Conservation (phyloP, 805 yeast species). For the Yamadazyma philogaea region DNA sequence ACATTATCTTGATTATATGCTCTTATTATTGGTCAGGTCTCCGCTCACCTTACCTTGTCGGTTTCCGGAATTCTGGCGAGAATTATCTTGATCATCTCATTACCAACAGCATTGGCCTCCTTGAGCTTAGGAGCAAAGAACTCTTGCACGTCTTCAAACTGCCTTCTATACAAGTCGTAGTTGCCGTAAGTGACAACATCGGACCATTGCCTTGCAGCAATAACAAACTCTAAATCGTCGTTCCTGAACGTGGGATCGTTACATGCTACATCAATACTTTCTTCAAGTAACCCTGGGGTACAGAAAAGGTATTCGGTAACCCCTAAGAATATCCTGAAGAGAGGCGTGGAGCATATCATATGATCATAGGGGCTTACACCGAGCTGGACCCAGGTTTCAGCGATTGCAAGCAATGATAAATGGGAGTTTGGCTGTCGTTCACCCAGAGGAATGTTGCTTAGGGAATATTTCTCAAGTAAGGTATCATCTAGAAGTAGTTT, state of each 20-base stretch:
- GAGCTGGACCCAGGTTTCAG: constrained; percentile 86
- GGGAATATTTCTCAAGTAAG: constrained; percentile 73
- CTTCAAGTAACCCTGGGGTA: constrained; percentile 77
- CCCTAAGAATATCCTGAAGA: constrained; percentile 86
- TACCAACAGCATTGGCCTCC: constrained; percentile 85
- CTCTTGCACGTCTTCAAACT: constrained; percentile 76
- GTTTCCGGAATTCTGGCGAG: constrained; percentile 34
- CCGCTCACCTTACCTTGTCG: not conserved
- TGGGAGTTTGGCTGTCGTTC: constrained; percentile 81
- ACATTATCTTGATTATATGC: not conserved
- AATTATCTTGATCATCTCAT: constrained; percentile 88
- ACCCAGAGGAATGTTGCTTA: constrained; percentile 67
- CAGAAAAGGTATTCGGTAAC: constrained; percentile 90
- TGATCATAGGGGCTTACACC: constrained; percentile 94
- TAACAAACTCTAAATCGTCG: constrained; percentile 89
- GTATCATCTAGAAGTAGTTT: constrained; percentile 73
- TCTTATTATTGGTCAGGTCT: not conserved
- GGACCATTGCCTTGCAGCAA: constrained; percentile 90
- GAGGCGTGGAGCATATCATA: constrained; percentile 93
- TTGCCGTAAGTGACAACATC: constrained; percentile 72
- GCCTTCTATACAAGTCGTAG: constrained; percentile 64
- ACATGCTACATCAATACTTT: constrained; percentile 70
- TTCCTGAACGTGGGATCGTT: constrained; percentile 66
- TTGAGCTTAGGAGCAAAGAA: constrained; percentile 84
- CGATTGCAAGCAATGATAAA: constrained; percentile 82